Conservation (phyloP, 164 flowering plant genomes). For the Brasenia schreberi region DNA sequence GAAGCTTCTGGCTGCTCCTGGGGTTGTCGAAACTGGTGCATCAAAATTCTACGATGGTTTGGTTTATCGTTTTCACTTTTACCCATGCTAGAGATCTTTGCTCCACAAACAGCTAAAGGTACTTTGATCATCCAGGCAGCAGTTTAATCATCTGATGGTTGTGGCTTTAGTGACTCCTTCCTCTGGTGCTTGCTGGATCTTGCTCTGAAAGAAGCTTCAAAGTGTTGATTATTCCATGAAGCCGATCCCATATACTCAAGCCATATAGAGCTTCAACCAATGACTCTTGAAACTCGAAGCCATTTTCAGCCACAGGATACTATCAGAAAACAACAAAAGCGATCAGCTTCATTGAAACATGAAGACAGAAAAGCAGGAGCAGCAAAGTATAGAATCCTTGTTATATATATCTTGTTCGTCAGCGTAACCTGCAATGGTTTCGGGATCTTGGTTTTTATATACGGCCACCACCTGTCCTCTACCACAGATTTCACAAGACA, state of each 20-base stretch:
- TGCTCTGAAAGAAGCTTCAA: slow-evolving; percentile 56
- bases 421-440: slow-evolving; percentile 69
- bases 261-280: slow-evolving; percentile 86
- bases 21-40: neutral
- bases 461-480: slow-evolving; percentile 96
- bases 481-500: slow-evolving; percentile 90
- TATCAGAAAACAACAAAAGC: slow-evolving; percentile 5
- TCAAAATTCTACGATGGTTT: neutral
- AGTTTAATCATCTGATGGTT: neutral
- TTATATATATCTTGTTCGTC: no score
- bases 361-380: neutral
- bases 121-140: neutral
- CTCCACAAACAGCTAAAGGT: no score
- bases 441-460: slow-evolving; percentile 76
- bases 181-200: slow-evolving; percentile 18
- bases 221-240: slow-evolving; percentile 57
- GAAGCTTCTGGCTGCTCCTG: neutral
- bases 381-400: neutral
- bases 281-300: slow-evolving; percentile 79
- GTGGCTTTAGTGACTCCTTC: slow-evolving; percentile 23
- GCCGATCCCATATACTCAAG: slow-evolving; percentile 69
- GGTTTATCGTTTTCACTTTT: no score
- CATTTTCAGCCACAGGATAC: slow-evolving; percentile 86
- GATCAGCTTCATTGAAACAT: neutral
- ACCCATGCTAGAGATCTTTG: no score